Evolutionary conservation across 768 basidiomycete genomes (phyloP), one percentile per base, ranked within the genome.

Genomic region (Lactifluus subvellereus): DNA sequence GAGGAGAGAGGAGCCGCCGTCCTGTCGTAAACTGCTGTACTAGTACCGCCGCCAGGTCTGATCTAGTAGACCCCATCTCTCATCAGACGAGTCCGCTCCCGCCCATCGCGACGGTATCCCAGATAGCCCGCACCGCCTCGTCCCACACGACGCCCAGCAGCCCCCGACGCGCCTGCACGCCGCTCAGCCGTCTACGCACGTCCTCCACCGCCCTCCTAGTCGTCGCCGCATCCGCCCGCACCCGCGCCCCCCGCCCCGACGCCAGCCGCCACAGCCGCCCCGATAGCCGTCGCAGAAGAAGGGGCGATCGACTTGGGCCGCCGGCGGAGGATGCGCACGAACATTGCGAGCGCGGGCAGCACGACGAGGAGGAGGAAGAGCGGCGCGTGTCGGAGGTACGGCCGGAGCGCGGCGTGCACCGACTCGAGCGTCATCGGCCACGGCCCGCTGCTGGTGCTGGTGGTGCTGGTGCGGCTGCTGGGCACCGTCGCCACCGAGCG

Each of bases 31-130:
- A 27, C 27, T 27, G 27, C 27, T 27, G 27, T 27, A 27, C 27
- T 27, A 27, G 1, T 27, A 27, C 27, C 27, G 27, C 27, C 27
- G 27, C 27, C 27, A 27, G 27, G 27, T 27, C 27, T 27, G 27
- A 27, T 27, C 27, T 27, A 27, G 27, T 27, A 27, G 27, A 27
- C 27, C 27, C 27, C 27, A 27, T 2, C 27, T 27, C 27, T 27
- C 27, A 66, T 54, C 42, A 68, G 6, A 68, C 65, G 27, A 68
- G 61, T 16, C 67, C 67, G n/a, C 67, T 51, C 7, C 67, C 67
- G 8, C 67, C 67, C 67, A 68, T 68, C 27, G 51, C 33, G 4
- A 66, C 59, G 2, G 67, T 68, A 54, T 66, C 65, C 54, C 59
- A 52, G 1, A 68, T 13, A 1, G 67, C 67, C 20, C 65, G 51